Evolutionary conservation across 2,329 filamentous ascomycete species (phyloP), one percentile per base, ranked within the genome.

Genomic region (Neofusicoccum kwambonambiense): DNA sequence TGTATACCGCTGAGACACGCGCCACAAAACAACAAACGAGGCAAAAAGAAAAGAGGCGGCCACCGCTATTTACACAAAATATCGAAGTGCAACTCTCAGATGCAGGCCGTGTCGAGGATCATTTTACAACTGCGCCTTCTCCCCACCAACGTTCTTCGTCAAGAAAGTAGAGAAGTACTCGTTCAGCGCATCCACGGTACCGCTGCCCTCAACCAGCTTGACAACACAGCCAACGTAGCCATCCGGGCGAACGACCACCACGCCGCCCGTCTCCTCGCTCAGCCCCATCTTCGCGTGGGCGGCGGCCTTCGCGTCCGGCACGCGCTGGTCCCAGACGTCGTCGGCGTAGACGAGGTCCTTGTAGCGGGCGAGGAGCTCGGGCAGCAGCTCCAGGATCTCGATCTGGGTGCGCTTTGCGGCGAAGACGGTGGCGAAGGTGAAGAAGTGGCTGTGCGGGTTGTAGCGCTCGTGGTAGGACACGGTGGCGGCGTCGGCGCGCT

Each of bases 281-380:
- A 97, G 76, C 0, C 93, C 93, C 83, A 96, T 90, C 83, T 96
- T 97, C 47, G 89, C 88, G 77, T 97, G 93, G 4, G 92, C 92
- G 2, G 91, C 84, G 4, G 89, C 92, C 70, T 83, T 83, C 1
- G 90, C 89, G 19, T 89, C 82, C 0, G 90, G 88, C 0, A 92
- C 89, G 6, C 86, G 83, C 49, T 84, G 81, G 74, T 95, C 91
- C 80, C 86, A 89, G 54, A 90, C 83, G 76, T 97, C 92, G 71
- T 97, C 93, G 0, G 92, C 90, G 72, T 96, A 97, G 41, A 97
- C 83, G 71, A 95, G 90, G 71, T 93, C 89, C 56, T 88, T 83
- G 76, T 97, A 97, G 63, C 91, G 84, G 4, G 86, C 87, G 64
- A 97, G 82, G 2, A 90, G 72, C 19, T 83, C 81, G 0, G 93